Base-by-base conservation (phyloP, 495 filamentous ascomycete species). In the Penicillium salamii region DNA sequence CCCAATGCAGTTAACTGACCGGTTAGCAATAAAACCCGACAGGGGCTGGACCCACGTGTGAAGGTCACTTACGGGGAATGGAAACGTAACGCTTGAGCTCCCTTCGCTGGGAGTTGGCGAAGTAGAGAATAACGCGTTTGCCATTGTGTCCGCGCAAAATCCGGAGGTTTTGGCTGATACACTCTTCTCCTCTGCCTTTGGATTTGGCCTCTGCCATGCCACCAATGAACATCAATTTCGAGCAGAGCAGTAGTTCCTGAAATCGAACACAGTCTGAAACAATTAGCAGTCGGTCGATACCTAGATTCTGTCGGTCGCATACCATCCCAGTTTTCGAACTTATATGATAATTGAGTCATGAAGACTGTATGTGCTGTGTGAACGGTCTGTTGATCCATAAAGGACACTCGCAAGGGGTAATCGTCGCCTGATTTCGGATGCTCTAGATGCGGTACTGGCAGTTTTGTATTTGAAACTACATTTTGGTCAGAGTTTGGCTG, bases 161-260 rank as follows among this genome's bases (percentile, higher is more conserved):
- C 9, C 73, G 70, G 6, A 77, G 49, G 47, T 77, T 77, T 54
- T 77, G 73, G 44, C 70, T 74, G 57, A 77, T 74, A 37, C 73
- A 77, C 55, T 77, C 73, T 39, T 77, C 73, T 3, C 73, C 72
- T 11, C 72, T 68, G 6, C 73, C 72, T 44, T 74, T 77, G 38
- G 71, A 75, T 38, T 72, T 74, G 41, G 68, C 71, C 38, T 75
- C 72, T 1, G 72, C 70, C 49, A 77, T 72, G 1, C 73, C 72
- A 0, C 68, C 69, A 34, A 75, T 65, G 35, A 75, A 72, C 9
- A 70, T 46, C 12, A 77, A 52, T 50, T 66, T 71, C 7, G 69
- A 68, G n/a, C 63, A 57, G 13, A 75, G 66, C 0, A 77, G 57
- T 7, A 70, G 33, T 45, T 77, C 73, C 55, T 77, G 73, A 33